Percentiles rank a stretch among this genome's conserved stretches.
These are phyloP conservation scores for Aspergillus melleus DNA, from an alignment of 2,329 filamentous ascomycete species.

Conservation along the genomic window DNA sequence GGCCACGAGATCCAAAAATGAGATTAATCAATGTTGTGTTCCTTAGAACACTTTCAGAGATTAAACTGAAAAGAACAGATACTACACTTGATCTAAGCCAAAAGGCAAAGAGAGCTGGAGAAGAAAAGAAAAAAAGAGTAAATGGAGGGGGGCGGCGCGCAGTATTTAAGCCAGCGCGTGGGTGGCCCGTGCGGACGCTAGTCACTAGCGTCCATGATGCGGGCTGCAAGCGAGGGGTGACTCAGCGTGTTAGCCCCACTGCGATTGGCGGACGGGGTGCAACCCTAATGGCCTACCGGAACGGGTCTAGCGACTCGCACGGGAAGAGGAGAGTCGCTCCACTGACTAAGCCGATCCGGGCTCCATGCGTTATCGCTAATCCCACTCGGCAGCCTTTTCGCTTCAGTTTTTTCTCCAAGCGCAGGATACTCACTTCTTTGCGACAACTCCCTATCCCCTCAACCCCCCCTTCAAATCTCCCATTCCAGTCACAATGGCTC, in stretches of 20 bases:
- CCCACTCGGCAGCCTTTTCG: conserved; percentile 24
- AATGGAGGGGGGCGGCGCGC: conserved; percentile 21
- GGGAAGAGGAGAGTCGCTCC: conserved; percentile 19
- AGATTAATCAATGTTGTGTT: conserved; percentile 75
- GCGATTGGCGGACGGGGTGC: not conserved
- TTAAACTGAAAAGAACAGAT: conserved; percentile 98
- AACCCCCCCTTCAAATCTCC: conserved; percentile 33
- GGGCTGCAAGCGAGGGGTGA: conserved; percentile 13
- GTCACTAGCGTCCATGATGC: conserved; percentile 19
- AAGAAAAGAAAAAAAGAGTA: conserved; percentile 45
- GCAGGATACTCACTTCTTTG: conserved; percentile 93
- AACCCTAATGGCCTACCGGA: conserved; percentile 25
- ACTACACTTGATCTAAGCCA: conserved; percentile 91
- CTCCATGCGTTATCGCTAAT: conserved; percentile 9
- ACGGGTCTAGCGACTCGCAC: conserved; percentile 28
- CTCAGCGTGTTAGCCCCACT: not conserved
- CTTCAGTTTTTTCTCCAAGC: conserved; percentile 47
- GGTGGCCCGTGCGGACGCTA: conserved; percentile 23
- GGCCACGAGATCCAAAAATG: conserved; percentile 65
- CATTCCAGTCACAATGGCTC: conserved; percentile 71
- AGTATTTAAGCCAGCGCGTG: conserved; percentile 31
- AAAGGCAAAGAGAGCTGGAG: conserved; percentile 56
- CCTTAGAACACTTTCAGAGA: conserved; percentile 81
- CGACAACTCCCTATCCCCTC: conserved; percentile 46
- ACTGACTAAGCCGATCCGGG: not conserved